Base-by-base conservation (phyloP, 2,329 filamentous ascomycete genomes). In the Fusarium oxysporum region DNA sequence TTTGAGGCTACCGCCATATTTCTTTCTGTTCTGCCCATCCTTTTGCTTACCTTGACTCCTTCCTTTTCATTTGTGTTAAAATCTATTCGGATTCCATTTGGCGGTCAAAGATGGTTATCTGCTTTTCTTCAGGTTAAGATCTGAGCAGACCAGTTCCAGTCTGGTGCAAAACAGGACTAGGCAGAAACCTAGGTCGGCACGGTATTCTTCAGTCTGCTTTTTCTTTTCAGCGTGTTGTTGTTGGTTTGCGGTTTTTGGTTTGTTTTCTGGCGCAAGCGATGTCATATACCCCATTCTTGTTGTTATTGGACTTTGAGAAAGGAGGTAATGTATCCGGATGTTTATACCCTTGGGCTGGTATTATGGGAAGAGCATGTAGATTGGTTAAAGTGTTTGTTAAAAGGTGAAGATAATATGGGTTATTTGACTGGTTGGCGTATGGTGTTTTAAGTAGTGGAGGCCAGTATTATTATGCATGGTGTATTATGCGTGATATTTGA, bases 121-220 rank as follows among this genome's bases (percentile, higher is more conserved):
- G 37, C 43, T 58, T 41, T 30, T 56, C 25, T 53, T 33, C 37
- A 48, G 44, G 48, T 33, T 28, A 25, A 32, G 25, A 61, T 28
- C 47, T 47, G 54, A 40, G 60, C 41, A 48, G 30, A 55, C 70
- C 66, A 57, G 55, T 28, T 48, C 68, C 71, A 73, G 71, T 50
- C 66, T 73, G 71, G 70, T 54, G n/a, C 45, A 56, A 48, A 71
- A 73, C 70, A 73, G 70, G n/a, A 73, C 71, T 72, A 56, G 65
- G 61, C n/a, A 58, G 23, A 54, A 43, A 56, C 58, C 62, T 61
- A 63, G 70, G 70, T 58, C 33, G 61, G 45, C 61, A 71, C 40
- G 51, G 40, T 10, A 47, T 43, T 54, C 32, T 43, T 61, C 13
- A 41, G 37, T 47, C 35, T 51, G 25, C 11, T 45, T 61, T 50